Evolutionary conservation across 192 early-diverging fungal species (phyloP).

Genomic region (Bifiguratus adelaidae): DNA sequence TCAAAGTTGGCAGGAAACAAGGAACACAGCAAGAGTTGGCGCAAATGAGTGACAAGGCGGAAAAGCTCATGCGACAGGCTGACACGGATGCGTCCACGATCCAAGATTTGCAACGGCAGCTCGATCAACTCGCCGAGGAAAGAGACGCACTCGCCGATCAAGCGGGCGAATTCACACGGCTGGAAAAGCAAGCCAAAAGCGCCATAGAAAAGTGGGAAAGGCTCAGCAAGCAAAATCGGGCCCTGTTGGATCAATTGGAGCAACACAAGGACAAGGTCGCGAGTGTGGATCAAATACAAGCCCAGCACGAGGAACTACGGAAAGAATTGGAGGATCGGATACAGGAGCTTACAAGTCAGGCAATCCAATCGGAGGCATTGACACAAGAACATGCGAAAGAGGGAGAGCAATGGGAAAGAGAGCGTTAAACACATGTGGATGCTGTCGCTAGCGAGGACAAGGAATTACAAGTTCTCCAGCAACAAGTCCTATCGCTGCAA

Average conservation of each 20-base stretch:
- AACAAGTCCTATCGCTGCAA: background rate
- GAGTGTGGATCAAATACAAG: background rate
- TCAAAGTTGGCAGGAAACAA: too few species aligned
- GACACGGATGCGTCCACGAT: too few species aligned
- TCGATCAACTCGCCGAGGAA: too few species aligned
- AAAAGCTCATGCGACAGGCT: too few species aligned
- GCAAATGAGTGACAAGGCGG: too few species aligned
- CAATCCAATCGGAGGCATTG: background rate
- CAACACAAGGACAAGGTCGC: too few species aligned
- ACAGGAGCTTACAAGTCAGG: background rate
- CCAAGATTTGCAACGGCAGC: too few species aligned
- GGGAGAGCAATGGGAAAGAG: background rate
- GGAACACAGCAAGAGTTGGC: too few species aligned
- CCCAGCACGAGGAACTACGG: background rate
- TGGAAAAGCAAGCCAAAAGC: background rate
- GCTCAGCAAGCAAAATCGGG: conserved; percentile 1
- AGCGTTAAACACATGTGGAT: background rate
- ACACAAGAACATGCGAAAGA: background rate
- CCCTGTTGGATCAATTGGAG: background rate
- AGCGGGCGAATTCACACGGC: too few species aligned
- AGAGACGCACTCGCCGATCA: too few species aligned
- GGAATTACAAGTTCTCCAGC: background rate
- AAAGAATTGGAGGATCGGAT: background rate
- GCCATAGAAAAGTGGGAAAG: background rate
- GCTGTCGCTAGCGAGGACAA: background rate